Conservation (phyloP, 2,329 filamentous ascomycete species). For the Pestalotiopsis fici region DNA sequence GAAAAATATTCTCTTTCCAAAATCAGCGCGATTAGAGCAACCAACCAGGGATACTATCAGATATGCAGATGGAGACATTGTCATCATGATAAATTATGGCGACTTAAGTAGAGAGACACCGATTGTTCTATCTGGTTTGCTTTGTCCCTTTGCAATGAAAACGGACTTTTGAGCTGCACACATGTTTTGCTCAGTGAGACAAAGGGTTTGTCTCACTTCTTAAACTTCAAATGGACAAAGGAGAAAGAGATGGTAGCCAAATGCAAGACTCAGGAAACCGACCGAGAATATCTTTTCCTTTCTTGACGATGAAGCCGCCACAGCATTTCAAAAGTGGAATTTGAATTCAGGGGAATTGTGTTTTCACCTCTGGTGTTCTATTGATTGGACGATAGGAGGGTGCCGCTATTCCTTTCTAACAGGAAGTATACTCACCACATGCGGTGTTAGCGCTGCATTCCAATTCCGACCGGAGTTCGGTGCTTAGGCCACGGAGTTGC, state of each 20-base stretch:
- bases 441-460: background rate
- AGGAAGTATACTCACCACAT: background rate
- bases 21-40: background rate
- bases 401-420: background rate
- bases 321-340: no score
- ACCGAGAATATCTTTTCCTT: background rate
- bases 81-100: background rate
- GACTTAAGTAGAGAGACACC: background rate
- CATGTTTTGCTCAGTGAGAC: background rate
- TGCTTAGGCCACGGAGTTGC: background rate
- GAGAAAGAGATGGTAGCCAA: background rate
- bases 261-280: background rate
- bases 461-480: background rate
- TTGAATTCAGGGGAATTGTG: no score
- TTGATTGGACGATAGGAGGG: no score
- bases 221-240: background rate
- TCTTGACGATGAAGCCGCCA: background rate
- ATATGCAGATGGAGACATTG: background rate
- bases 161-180: background rate
- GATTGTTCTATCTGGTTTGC: background rate
- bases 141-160: background rate
- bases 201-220: background rate
- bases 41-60: background rate
- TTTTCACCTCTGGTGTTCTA: no score
- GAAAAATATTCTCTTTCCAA: background rate